A percentile compares a stretch with the other conserved stretches of the same genome.
phyloP scores from a whole-genome alignment of 176 grass and related monocot species.

The Avena eriantha region DNA sequence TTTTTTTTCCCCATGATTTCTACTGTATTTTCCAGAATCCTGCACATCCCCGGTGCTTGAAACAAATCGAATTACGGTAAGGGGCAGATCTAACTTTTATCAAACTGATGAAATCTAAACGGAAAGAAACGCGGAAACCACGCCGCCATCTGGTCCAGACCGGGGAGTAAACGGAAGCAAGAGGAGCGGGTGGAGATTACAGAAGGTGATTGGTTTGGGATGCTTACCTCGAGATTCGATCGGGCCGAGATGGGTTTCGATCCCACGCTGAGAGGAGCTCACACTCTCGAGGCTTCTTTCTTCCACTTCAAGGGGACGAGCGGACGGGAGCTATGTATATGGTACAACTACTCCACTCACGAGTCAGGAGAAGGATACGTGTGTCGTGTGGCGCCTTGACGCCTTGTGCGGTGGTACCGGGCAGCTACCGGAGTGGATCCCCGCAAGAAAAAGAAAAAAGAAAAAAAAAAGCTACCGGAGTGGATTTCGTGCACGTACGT shows the following conservation, averaged over 20 bases:
- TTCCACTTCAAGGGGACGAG: conserved; percentile 6
- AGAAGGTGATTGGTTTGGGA: not conserved
- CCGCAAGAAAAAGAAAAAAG: too few species aligned
- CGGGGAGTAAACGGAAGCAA: not conserved
- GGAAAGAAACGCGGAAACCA: not conserved
- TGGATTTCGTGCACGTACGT: not conserved
- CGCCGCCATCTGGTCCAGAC: not conserved
- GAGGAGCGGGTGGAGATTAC: not conserved
- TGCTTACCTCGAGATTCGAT: not conserved
- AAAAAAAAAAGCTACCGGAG: not conserved
- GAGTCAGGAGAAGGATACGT: not conserved
- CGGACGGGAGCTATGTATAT: not conserved
- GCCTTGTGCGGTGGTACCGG: not conserved
- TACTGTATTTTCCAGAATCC: not conserved
- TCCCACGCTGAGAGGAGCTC: conserved; percentile 10
- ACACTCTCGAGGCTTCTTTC: conserved; percentile 16
- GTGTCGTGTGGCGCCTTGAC: not conserved
- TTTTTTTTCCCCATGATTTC: conserved; percentile 10
- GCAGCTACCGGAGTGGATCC: not conserved
- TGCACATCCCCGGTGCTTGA: not conserved
- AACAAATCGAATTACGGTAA: not conserved
- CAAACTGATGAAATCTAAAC: not conserved
- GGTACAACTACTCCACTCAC: not conserved
- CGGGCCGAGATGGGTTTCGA: not conserved
- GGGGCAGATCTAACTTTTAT: not conserved